phyloP scores from a whole-genome alignment of 257 asterid species.

The Verbascum thapsus region DNA sequence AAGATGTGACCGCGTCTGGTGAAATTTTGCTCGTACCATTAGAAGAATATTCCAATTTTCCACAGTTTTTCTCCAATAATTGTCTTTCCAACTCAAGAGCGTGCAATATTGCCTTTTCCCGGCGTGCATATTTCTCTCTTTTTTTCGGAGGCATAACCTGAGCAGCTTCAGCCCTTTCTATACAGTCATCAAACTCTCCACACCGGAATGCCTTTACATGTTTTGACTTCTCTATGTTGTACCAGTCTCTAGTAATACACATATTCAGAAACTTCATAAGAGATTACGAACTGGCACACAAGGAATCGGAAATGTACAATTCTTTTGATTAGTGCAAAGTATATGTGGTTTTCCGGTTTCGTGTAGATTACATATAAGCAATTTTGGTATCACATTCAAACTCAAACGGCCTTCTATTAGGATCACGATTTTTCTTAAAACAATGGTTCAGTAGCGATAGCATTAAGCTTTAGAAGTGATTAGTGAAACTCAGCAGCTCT shows the following conservation, averaged over 20 bases:
- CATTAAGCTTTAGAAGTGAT: too few species aligned
- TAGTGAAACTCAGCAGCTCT: too few species aligned
- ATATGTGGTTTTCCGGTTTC: too few species aligned
- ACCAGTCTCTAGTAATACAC: conserved; percentile 79
- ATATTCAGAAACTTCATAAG: conserved; percentile 30
- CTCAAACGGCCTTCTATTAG: too few species aligned
- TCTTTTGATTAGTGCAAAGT: neutral
- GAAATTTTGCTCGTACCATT: conserved; percentile 47
- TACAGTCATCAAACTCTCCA: conserved; percentile 95
- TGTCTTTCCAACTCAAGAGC: conserved; percentile 95
- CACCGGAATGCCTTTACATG: conserved; percentile 96
- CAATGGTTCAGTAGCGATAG: too few species aligned
- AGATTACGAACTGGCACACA: conserved; percentile 2
- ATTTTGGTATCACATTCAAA: too few species aligned
- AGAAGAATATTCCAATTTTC: conserved; percentile 53
- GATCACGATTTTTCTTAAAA: too few species aligned
- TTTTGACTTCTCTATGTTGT: conserved; percentile 96
- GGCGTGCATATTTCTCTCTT: conserved; percentile 97
- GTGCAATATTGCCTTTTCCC: conserved; percentile 98
- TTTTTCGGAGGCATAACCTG: conserved; percentile 96
- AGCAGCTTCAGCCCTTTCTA: conserved; percentile 94
- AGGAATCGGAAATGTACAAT: conserved; percentile 13
- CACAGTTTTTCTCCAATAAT: conserved; percentile 68
- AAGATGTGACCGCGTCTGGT: conserved; percentile 54
- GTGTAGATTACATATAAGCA: too few species aligned